A percentile compares a stretch with the other conserved stretches of the same genome.
phyloP scores from a whole-genome alignment of 2,329 filamentous ascomycete genomes.

The Sclerotinia glacialis region DNA sequence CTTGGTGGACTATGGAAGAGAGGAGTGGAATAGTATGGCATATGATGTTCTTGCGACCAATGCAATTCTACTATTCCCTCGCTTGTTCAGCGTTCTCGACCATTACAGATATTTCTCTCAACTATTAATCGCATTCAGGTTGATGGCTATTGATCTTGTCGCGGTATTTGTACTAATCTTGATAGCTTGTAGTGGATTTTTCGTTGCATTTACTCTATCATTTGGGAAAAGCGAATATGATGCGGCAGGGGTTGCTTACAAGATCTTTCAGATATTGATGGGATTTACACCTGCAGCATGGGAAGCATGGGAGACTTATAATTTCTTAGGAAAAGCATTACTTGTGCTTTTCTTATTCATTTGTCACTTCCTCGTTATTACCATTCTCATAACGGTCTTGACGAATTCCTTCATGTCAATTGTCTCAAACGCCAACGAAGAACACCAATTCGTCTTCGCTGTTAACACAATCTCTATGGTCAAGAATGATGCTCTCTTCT shows the following conservation, averaged over 20 bases:
- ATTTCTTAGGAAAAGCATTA: constrained; percentile 71
- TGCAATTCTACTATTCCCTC: constrained; percentile 82
- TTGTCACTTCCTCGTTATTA: constrained; percentile 92
- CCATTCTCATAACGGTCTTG: constrained; percentile 90
- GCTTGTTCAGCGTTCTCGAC: constrained; percentile 88
- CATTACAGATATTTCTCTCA: constrained; percentile 97
- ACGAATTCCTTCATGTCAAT: constrained; percentile 97
- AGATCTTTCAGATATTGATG: constrained; percentile 91
- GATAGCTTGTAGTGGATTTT: constrained; percentile 90
- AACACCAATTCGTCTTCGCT: constrained; percentile 89
- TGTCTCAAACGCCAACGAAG: constrained; percentile 87
- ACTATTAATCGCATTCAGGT: constrained; percentile 85
- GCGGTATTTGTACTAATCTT: constrained; percentile 82
- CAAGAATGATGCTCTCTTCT: constrained; percentile 95
- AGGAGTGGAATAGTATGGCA: constrained; percentile 75
- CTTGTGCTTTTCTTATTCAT: constrained; percentile 85
- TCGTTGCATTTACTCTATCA: constrained; percentile 88
- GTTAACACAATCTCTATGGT: constrained; percentile 98
- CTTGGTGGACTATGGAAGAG: constrained; percentile 65
- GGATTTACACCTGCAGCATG: constrained; percentile 94
- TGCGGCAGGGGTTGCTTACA: constrained; percentile 75
- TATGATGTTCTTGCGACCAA: constrained; percentile 94
- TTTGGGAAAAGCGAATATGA: constrained; percentile 67
- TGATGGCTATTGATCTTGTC: constrained; percentile 88
- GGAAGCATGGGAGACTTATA: constrained; percentile 77